Evolutionary conservation across 2,329 filamentous ascomycete genomes (phyloP).

Genomic region (Thielaviopsis populi): DNA sequence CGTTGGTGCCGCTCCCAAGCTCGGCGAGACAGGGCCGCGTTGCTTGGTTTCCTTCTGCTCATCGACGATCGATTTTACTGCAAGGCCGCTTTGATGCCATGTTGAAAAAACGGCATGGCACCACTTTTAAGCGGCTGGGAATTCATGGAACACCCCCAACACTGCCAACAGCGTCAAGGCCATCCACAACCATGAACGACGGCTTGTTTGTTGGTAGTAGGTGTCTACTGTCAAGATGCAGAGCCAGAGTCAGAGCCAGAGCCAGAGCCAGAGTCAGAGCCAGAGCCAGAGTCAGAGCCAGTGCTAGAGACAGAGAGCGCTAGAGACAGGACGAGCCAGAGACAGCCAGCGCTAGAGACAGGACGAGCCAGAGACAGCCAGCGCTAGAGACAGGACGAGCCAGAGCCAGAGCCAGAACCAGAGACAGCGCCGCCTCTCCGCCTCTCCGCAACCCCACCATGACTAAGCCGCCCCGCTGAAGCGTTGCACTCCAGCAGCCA

Average conservation of each 20-base stretch:
- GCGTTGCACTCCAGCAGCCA: slow-evolving; percentile 7
- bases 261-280: no score
- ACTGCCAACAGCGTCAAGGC: no score
- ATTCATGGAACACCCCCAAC: background rate
- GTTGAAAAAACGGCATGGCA: background rate
- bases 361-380: no score
- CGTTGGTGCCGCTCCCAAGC: background rate
- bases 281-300: no score
- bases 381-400: no score
- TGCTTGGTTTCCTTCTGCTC: background rate
- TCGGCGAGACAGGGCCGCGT: background rate
- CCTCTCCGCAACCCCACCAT: background rate
- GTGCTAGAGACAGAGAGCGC: no score
- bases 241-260: no score
- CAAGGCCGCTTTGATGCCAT: background rate
- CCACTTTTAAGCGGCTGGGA: background rate
- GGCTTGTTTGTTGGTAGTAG: no score
- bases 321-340: no score
- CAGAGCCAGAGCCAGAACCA: no score
- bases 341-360: no score
- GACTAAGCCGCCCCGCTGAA: slow-evolving; percentile 12
- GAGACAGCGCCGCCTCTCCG: background rate
- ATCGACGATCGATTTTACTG: background rate
- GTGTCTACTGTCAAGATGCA: background rate
- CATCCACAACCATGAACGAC: no score